phyloP scores from a whole-genome alignment of 257 asterid species.

The Nicotiana benthamiana region DNA sequence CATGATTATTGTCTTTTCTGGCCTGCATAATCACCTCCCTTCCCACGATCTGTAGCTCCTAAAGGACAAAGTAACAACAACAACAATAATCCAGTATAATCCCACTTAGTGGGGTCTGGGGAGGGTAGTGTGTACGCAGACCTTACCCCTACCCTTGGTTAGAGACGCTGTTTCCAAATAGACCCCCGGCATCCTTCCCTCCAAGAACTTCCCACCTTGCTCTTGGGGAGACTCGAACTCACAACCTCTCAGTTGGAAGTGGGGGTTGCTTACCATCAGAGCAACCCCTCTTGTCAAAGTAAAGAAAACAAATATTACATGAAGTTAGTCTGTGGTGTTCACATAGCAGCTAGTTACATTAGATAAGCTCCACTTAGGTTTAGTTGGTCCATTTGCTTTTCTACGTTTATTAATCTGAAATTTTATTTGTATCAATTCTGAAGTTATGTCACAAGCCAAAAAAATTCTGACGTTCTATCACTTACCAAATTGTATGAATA shows the following conservation, averaged over 20 bases:
- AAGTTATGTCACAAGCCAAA: neutral
- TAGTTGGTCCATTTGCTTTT: neutral
- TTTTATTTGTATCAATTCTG: neutral
- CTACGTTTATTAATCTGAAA: neutral
- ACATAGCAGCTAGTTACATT: neutral
- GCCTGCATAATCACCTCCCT: neutral
- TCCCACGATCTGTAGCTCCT: neutral
- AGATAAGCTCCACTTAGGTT: neutral
- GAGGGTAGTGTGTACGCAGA: too few species aligned
- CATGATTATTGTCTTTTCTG: neutral
- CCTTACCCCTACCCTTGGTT: too few species aligned
- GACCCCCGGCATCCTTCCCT: too few species aligned
- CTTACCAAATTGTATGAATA: neutral
- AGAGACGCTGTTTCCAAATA: too few species aligned
- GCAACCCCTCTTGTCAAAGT: too few species aligned
- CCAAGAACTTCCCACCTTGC: too few species aligned
- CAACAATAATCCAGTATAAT: too few species aligned
- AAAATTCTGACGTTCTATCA: neutral
- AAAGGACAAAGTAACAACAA: neutral
- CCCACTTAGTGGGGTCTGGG: too few species aligned
- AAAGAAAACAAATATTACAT: neutral
- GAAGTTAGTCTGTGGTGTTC: neutral
- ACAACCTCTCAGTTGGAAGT: too few species aligned
- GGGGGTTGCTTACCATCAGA: too few species aligned
- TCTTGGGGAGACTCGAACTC: too few species aligned